Percentiles rank a stretch among this genome's conserved stretches.
phyloP scores from a whole-genome alignment of 2,329 filamentous ascomycete genomes.

The Botrytis medusae region DNA sequence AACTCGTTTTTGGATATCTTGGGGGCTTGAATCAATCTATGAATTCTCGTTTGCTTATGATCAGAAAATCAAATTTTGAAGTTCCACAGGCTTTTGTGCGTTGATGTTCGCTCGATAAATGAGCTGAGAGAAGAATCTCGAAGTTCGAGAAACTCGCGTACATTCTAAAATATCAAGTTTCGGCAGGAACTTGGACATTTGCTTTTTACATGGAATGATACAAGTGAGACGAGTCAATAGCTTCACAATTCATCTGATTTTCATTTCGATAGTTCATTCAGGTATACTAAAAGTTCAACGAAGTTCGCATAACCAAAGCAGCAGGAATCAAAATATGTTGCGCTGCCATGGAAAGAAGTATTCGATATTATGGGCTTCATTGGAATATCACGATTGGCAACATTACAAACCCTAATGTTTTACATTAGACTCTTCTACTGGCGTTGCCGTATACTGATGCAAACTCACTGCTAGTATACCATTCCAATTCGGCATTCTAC shows the following conservation, averaged over 20 bases:
- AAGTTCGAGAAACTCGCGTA: background rate
- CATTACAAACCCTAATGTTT: background rate
- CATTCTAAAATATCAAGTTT: background rate
- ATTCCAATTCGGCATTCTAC: background rate
- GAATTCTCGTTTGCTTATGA: background rate
- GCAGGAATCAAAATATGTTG: background rate
- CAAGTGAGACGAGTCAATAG: background rate
- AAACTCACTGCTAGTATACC: background rate
- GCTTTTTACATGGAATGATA: background rate
- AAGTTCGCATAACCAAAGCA: no score
- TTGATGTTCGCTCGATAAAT: background rate
- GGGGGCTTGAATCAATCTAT: background rate
- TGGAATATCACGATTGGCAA: background rate
- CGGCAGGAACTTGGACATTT: background rate
- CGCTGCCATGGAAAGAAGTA: background rate
- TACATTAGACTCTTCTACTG: background rate
- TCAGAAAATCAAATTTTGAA: background rate
- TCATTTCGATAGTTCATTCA: no score
- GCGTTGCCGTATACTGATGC: background rate
- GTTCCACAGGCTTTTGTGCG: background rate
- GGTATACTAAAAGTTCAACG: no score
- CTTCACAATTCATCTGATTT: no score
- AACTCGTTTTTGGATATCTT: accelerated
- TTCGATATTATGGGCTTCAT: background rate
- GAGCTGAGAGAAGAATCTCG: background rate